Percentiles rank a stretch among this genome's conserved stretches.
phyloP scores from a whole-genome alignment of 164 flowering plant species.

The Nelumbo lutea region DNA sequence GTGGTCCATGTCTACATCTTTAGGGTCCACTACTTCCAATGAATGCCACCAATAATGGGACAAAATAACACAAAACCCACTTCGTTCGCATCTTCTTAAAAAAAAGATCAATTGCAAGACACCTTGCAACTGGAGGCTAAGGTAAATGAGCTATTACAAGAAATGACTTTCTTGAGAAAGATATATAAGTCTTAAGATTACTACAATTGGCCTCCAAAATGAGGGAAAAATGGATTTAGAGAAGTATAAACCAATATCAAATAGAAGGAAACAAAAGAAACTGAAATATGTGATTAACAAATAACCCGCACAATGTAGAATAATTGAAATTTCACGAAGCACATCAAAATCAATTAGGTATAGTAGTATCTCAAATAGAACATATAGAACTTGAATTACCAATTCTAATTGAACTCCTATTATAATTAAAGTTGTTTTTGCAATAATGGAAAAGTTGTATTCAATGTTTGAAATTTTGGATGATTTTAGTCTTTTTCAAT shows the following conservation, averaged over 20 bases:
- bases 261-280: slow-evolving; percentile 10
- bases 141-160: not conserved
- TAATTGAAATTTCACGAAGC: not conserved
- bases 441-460: no score
- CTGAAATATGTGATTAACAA: not conserved
- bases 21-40: no score
- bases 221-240: slow-evolving; percentile 15
- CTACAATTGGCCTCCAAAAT: not conserved
- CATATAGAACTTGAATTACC: slow-evolving; percentile 7
- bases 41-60: no score
- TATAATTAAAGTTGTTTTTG: no score
- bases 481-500: no score
- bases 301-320: slow-evolving; percentile 18
- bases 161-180: not conserved
- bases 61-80: no score
- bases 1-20: no score
- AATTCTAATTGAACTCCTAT: no score
- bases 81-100: no score
- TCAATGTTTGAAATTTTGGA: no score
- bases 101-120: not conserved
- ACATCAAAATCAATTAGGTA: slow-evolving; percentile 6
- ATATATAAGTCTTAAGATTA: no score
- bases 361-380: slow-evolving; percentile 9
- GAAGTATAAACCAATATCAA: slow-evolving; percentile 9
- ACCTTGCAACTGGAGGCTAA: not conserved